These are phyloP conservation scores for Fusarium sp. DNA, from an alignment of 2,329 filamentous ascomycete genomes.

Conservation along the genomic window DNA sequence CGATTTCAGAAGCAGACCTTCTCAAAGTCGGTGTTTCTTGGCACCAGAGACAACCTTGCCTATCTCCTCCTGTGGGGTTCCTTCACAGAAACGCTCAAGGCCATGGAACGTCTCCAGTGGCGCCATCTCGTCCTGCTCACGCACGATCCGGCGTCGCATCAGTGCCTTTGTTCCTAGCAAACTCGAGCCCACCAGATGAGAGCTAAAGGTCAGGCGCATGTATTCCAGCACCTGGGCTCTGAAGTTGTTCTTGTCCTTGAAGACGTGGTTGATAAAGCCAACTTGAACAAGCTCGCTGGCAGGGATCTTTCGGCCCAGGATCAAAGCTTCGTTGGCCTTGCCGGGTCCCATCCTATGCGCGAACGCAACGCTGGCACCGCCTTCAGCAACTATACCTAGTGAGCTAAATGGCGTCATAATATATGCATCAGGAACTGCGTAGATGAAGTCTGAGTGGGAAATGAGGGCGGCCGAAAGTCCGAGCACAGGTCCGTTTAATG, in stretches of 20 bases:
- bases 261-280: not conserved
- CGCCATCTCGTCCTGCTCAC: not conserved
- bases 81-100: not conserved
- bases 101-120: not conserved
- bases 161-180: not conserved
- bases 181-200: not conserved
- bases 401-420: not conserved
- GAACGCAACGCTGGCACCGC: not conserved
- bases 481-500: not conserved
- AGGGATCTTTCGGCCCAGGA: not conserved
- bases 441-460: not conserved
- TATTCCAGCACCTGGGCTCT: not conserved
- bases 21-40: not conserved
- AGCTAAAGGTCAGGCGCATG: not conserved
- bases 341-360: not conserved
- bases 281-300: not conserved
- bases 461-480: not conserved
- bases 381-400: not conserved
- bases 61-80: not conserved
- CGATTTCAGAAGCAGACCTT: not conserved
- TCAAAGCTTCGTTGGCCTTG: not conserved
- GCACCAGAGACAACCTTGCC: not conserved
- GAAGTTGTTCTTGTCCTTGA: not conserved
- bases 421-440: not conserved
- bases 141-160: not conserved